phyloP scores from a whole-genome alignment of 805 yeast species.

The Nakazawaea laoshanensis region DNA sequence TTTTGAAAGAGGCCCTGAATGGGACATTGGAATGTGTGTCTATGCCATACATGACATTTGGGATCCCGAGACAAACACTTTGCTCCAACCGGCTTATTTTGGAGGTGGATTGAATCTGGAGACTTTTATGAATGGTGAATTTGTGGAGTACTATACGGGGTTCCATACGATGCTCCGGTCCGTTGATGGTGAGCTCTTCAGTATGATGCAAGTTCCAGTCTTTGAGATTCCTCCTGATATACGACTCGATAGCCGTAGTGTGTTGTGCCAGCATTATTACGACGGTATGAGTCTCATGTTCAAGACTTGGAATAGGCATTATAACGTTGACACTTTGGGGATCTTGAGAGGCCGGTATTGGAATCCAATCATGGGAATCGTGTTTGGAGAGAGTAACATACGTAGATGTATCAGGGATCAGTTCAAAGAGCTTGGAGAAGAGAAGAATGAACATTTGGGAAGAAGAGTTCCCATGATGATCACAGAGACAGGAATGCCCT shows the following conservation, averaged over 20 bases:
- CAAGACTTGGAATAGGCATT: slow-evolving; percentile 75
- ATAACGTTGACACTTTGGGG: slow-evolving; percentile 86
- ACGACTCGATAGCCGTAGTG: slow-evolving; percentile 54
- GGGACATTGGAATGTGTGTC: slow-evolving; percentile 72
- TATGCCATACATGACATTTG: slow-evolving; percentile 81
- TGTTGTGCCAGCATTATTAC: slow-evolving; percentile 84
- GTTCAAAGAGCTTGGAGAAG: slow-evolving; percentile 55
- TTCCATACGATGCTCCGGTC: slow-evolving; percentile 42
- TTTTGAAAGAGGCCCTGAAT: slow-evolving; percentile 52
- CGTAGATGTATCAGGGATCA: slow-evolving; percentile 66
- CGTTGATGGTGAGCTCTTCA: slow-evolving; percentile 35
- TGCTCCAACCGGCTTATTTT: slow-evolving; percentile 47
- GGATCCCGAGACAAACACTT: slow-evolving; percentile 34
- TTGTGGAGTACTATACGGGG: slow-evolving; percentile 49
- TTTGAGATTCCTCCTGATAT: slow-evolving; percentile 67
- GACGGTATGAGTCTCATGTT: slow-evolving; percentile 93
- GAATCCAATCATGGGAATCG: slow-evolving; percentile 67
- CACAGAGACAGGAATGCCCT: slow-evolving; percentile 97
- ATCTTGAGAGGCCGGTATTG: slow-evolving; percentile 70
- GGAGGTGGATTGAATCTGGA: slow-evolving; percentile 31
- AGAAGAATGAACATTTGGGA: slow-evolving; percentile 59
- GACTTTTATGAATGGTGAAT: slow-evolving; percentile 56
- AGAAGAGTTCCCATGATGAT: slow-evolving; percentile 59
- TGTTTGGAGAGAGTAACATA: slow-evolving; percentile 74
- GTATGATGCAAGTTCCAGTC: slow-evolving; percentile 78